Conservation (phyloP, 495 filamentous ascomycete genomes). For the Lepidopterella palustris region DNA sequence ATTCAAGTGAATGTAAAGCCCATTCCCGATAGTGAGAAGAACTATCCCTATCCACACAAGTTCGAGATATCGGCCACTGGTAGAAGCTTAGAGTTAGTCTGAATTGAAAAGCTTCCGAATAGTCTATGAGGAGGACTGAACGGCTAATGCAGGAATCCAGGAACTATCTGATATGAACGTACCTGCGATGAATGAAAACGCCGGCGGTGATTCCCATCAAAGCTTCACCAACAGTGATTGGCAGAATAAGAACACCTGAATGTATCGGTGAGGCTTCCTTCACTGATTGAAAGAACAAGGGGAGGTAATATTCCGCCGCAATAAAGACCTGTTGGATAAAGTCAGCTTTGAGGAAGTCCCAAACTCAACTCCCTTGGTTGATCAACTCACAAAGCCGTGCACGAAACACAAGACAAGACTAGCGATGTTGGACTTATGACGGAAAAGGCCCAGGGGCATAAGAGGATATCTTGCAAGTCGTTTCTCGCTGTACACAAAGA, state of each 20-base stretch:
- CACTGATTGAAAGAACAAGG: conserved; percentile 53
- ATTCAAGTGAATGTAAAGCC: conserved; percentile 46
- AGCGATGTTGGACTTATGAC: conserved; percentile 33
- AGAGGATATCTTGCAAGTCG: conserved; percentile 33
- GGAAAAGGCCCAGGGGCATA: conserved; percentile 35
- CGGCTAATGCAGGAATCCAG: background rate
- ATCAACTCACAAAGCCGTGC: conserved; percentile 46
- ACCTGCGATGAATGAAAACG: conserved; percentile 48
- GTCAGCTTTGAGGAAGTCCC: background rate
- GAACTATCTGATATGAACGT: background rate
- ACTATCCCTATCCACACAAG: conserved; percentile 47
- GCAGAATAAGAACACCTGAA: conserved; percentile 49
- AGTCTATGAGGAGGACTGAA: background rate
- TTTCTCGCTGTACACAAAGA: conserved; percentile 36
- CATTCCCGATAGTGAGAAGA: conserved; percentile 46
- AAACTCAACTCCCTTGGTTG: background rate
- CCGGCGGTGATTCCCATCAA: conserved; percentile 45
- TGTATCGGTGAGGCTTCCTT: conserved; percentile 45
- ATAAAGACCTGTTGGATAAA: conserved; percentile 37
- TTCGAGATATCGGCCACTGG: conserved; percentile 51
- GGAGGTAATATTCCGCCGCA: conserved; percentile 51
- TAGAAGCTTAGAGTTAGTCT: background rate
- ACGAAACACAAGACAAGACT: conserved; percentile 36
- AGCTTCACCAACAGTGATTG: conserved; percentile 47
- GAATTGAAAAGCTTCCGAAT: background rate